A percentile compares a stretch with the other conserved stretches of the same genome.
Conservation (phyloP, 345 rosid species). For the Hibiscus trionum region DNA sequence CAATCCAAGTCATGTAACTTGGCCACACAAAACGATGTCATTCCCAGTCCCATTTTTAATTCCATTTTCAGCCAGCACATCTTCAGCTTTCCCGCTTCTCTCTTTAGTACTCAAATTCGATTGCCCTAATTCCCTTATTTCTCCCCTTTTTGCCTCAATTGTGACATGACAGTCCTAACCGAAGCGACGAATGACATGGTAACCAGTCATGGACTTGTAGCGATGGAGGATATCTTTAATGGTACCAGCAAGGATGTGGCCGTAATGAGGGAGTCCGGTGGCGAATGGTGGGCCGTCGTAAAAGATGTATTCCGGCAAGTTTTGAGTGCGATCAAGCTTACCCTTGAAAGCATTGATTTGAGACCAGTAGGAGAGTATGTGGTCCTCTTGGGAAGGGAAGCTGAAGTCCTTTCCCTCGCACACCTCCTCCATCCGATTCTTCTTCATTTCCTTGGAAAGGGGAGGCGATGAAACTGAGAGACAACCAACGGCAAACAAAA, state of each 20-base stretch:
- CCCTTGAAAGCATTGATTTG: conserved; percentile 70
- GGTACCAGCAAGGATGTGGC: conserved; percentile 94
- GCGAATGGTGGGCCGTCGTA: conserved; percentile 99
- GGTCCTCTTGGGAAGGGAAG: conserved; percentile 69
- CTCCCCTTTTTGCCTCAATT: no score
- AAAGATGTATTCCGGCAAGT: conserved; percentile 71
- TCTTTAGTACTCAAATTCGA: no score
- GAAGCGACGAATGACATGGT: conserved; percentile 88
- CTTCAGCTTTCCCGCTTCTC: no score
- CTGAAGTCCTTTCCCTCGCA: conserved; percentile 85
- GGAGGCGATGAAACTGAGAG: no score
- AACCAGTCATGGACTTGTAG: conserved; percentile 79
- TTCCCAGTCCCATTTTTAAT: no score
- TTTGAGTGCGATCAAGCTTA: conserved; percentile 50
- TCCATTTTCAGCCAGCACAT: no score
- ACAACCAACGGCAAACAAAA: no score
- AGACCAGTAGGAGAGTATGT: conserved; percentile 49
- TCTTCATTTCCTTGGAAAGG: not conserved
- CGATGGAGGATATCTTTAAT: conserved; percentile 82
- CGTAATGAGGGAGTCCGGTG: conserved; percentile 95
- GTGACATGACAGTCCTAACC: conserved; percentile 70
- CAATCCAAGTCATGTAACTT: no score
- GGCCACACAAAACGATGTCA: no score
- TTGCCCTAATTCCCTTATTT: no score
- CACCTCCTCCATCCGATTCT: conserved; percentile 66